phyloP scores from a whole-genome alignment of 169 alveolate genomes.

The Plasmodium blacklocki region DNA sequence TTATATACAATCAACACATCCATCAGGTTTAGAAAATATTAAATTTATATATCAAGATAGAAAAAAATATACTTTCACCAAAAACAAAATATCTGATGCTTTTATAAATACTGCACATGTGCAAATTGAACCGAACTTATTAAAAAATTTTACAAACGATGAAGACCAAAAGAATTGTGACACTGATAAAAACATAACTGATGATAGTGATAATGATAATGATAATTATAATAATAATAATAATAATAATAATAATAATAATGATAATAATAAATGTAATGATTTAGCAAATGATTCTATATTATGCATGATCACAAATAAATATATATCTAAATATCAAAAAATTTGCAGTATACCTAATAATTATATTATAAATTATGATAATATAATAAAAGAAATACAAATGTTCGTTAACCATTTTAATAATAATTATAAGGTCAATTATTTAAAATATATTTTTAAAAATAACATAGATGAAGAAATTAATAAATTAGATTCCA shows the following conservation, averaged over 20 bases:
- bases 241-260: background rate
- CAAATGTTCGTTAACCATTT: slow-evolving; percentile 23
- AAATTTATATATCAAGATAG: slow-evolving; percentile 42
- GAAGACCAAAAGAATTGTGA: background rate
- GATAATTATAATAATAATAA: background rate
- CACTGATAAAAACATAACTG: background rate
- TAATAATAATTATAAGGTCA: slow-evolving; percentile 26
- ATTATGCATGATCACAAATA: slow-evolving; percentile 52
- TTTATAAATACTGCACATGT: background rate
- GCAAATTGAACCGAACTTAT: background rate
- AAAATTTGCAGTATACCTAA: slow-evolving; percentile 50
- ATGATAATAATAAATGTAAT: background rate
- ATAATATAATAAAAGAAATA: slow-evolving; percentile 42
- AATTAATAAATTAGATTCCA: slow-evolving; percentile 29
- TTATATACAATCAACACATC: slow-evolving; percentile 2
- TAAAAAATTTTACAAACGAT: background rate
- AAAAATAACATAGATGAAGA: slow-evolving; percentile 58
- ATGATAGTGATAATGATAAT: background rate
- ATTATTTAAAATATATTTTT: slow-evolving; percentile 66
- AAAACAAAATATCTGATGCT: slow-evolving; percentile 49
- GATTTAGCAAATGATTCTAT: slow-evolving; percentile 4
- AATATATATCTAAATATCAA: slow-evolving; percentile 11
- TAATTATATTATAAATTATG: slow-evolving; percentile 40
- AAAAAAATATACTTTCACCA: slow-evolving; percentile 31
- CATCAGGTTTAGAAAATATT: slow-evolving; percentile 26